phyloP scores from a whole-genome alignment of 441 rosid genomes.

The Adansonia grandidieri region DNA sequence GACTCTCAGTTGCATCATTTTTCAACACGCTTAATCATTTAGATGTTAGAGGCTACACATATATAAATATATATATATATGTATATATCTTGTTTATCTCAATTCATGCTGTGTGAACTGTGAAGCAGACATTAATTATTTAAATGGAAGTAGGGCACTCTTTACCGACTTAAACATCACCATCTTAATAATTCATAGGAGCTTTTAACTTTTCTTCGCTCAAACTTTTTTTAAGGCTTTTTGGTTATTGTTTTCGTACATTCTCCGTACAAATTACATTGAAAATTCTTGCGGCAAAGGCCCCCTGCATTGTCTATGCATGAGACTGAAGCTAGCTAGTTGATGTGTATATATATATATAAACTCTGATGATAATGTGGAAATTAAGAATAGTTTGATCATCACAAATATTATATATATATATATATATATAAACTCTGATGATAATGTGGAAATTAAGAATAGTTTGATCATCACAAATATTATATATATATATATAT shows the following conservation, averaged over 20 bases:
- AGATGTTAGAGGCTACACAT: no score
- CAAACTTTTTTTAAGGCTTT: not conserved
- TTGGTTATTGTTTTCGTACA: not conserved
- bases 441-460: not conserved
- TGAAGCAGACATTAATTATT: not conserved
- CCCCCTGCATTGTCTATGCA: not conserved
- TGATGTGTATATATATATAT: not conserved
- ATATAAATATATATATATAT: no score
- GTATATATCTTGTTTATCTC: no score
- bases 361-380: not conserved
- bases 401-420: no score
- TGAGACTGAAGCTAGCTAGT: not conserved
- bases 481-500: no score
- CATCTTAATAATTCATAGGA: not conserved
- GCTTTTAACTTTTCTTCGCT: not conserved
- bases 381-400: not conserved
- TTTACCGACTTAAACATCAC: constrained; percentile 18
- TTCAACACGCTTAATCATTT: not conserved
- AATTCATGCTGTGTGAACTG: not conserved
- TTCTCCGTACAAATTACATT: not conserved
- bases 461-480: not conserved
- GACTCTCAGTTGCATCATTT: not conserved
- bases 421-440: not conserved
- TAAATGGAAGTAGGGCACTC: not conserved
- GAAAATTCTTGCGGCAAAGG: not conserved